A percentile compares a stretch with the other conserved stretches of the same genome.
These are phyloP conservation scores for Coemansia sp. DNA, from an alignment of 192 early-diverging fungal species.

Conservation along the genomic window DNA sequence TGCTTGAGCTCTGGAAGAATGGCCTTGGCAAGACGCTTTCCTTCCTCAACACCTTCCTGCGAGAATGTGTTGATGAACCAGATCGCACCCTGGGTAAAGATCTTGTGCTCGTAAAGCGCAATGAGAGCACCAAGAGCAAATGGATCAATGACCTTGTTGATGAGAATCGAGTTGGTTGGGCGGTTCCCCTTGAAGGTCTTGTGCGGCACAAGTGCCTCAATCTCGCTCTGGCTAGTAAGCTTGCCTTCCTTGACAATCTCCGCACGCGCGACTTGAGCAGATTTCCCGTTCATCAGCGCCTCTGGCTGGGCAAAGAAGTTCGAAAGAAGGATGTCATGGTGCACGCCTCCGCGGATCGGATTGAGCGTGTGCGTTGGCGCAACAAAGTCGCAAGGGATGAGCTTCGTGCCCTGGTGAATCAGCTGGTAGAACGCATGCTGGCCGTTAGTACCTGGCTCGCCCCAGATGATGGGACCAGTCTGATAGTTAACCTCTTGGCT, in stretches of 20 bases:
- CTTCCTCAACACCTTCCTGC: conserved; percentile 95
- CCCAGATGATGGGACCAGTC: conserved; percentile 98
- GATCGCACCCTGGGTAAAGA: conserved; percentile 96
- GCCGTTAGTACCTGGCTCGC: conserved; percentile 98
- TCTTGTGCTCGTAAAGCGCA: conserved; percentile 99
- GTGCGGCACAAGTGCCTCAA: conserved; percentile 78
- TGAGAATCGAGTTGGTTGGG: conserved; percentile 95
- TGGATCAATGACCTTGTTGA: conserved; percentile 86
- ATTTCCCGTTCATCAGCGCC: conserved; percentile 94
- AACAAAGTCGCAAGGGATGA: conserved; percentile 95
- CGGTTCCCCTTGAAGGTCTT: conserved; percentile 98
- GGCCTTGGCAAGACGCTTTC: conserved; percentile 97
- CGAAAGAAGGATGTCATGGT: conserved; percentile 96
- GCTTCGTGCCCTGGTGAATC: conserved; percentile 98
- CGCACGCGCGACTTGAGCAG: conserved; percentile 70
- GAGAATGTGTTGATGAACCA: conserved; percentile 99
- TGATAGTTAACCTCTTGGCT: conserved; percentile 77
- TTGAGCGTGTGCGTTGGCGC: conserved; percentile 93
- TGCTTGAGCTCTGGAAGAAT: conserved; percentile 87
- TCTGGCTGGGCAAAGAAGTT: conserved; percentile 99
- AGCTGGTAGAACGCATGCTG: conserved; percentile 99
- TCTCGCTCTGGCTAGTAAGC: conserved; percentile 46
- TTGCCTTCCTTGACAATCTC: conserved; percentile 72
- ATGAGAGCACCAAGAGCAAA: conserved; percentile 88
- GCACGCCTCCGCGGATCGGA: conserved; percentile 77